A percentile compares a stretch with the other conserved stretches of the same genome.
Conservation (phyloP, 2,329 filamentous ascomycete species). For the Fonsecaea pedrosoi region DNA sequence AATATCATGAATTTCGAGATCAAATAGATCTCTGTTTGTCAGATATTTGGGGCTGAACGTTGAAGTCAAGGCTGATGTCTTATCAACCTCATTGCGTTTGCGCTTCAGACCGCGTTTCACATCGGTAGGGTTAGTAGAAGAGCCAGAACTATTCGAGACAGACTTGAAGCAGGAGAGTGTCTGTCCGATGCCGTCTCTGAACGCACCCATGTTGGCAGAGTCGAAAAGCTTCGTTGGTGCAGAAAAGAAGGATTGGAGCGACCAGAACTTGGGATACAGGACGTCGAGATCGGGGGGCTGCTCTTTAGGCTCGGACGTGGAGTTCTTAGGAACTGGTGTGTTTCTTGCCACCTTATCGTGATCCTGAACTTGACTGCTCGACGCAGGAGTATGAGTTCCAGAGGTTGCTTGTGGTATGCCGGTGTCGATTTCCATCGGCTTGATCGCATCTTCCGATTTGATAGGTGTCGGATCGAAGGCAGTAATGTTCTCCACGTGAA, state of each 20-base stretch:
- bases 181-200: conserved; percentile 67
- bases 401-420: conserved; percentile 44
- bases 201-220: conserved; percentile 67
- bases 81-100: conserved; percentile 64
- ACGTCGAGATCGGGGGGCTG: conserved; percentile 64
- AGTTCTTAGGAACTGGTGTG: conserved; percentile 28
- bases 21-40: conserved; percentile 95
- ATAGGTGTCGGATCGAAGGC: conserved; percentile 69
- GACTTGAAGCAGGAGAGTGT: conserved; percentile 78
- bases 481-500: conserved; percentile 93
- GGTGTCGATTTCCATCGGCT: conserved; percentile 63
- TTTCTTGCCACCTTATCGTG: conserved; percentile 31
- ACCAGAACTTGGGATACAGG: conserved; percentile 93
- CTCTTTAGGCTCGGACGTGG: conserved; percentile 42
- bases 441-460: conserved; percentile 64
- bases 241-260: conserved; percentile 88
- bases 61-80: conserved; percentile 53
- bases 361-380: conserved; percentile 40
- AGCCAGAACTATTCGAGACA: conserved; percentile 70
- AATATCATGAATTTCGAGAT: conserved; percentile 92
- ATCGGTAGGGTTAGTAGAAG: conserved; percentile 66
- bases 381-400: conserved; percentile 44
- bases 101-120: conserved; percentile 71
- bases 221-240: conserved; percentile 85
- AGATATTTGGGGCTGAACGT: conserved; percentile 97